phyloP scores from a whole-genome alignment of 495 filamentous ascomycete species.

The Penicillium samsonianum region DNA sequence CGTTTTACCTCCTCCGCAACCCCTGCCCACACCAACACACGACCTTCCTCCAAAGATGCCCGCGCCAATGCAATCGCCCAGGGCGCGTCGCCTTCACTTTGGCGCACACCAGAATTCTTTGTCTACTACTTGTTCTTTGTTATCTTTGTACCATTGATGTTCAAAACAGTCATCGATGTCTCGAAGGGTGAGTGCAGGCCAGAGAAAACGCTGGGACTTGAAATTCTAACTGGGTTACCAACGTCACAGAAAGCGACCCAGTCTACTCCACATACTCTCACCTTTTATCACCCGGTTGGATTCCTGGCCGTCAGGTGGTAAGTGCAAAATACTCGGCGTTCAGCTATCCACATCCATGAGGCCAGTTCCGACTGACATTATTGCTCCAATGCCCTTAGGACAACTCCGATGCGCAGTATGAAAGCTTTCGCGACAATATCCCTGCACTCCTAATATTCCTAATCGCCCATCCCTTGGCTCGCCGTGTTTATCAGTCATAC shows the following conservation, averaged over 20 bases:
- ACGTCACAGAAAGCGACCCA: constrained; percentile 82
- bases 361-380: constrained; percentile 12
- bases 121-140: constrained; percentile 75
- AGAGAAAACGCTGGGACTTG: not conserved
- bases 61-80: constrained; percentile 48
- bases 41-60: constrained; percentile 46
- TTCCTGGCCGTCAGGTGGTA: constrained; percentile 90
- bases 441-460: constrained; percentile 74
- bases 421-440: constrained; percentile 82
- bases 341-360: not conserved
- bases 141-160: constrained; percentile 79
- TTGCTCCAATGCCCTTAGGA: constrained; percentile 55
- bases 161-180: constrained; percentile 80
- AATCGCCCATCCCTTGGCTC: constrained; percentile 73
- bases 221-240: constrained; percentile 32
- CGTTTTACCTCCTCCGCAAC: constrained; percentile 77
- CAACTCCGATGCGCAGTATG: constrained; percentile 86
- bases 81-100: constrained; percentile 61
- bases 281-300: constrained; percentile 81
- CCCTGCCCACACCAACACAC: constrained; percentile 57
- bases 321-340: constrained; percentile 26
- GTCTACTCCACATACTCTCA: constrained; percentile 73
- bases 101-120: constrained; percentile 85
- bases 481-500: constrained; percentile 63
- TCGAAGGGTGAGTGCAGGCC: constrained; percentile 66